Base-by-base conservation (phyloP, 73 alveolate species). In the Effrenium voratum region DNA sequence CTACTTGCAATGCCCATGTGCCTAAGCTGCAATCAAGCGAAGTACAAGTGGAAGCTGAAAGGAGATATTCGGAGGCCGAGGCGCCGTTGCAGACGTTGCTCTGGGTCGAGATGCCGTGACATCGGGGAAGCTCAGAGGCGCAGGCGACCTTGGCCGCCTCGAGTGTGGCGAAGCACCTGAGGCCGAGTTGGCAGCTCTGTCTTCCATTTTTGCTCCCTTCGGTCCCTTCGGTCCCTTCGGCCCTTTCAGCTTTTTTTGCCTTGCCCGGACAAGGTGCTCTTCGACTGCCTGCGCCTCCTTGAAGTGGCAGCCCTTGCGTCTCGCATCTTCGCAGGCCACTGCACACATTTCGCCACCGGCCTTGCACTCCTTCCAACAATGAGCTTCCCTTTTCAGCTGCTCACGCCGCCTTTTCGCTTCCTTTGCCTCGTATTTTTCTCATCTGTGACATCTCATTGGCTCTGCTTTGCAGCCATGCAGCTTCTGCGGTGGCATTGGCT, bases 231-330 rank as follows among this genome's bases (percentile, higher is more conserved):
- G 63, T 52, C 26, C 63, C 63, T 52, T 12, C 63, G 19, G 63
- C n/a, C n/a, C n/a, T n/a, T n/a, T n/a, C n/a, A 52, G 63, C 66
- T 52, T 52, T 52, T 52, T 52, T 52, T 19, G 19, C 63, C 72
- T 30, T 57, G 72, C 16, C 40, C 19, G 5, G 45, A 32, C 55
- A 38, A 47, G 87, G 32, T 2, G 36, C 97, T 90, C 87, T 19
- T 90, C 97, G 10, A 70, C 55, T 24, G 97, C 73, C 24, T 90
- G 97, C 45, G 97, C 86, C 28, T 90, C 97, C 50, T 90, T 90
- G 97, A 90, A 90, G 86, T 66, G 97, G 80, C 97, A 90, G 46
- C 59, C 86, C 97, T 90, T n/a, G n/a, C n/a, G n/a, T n/a, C n/a
- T n/a, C n/a, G n/a, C n/a, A n/a, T n/a, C n/a, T n/a, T n/a, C 12